Evolutionary conservation across 2,329 filamentous ascomycete species (phyloP), one percentile per base, ranked within the genome.

Genomic region (Zasmidium citrigriseum): DNA sequence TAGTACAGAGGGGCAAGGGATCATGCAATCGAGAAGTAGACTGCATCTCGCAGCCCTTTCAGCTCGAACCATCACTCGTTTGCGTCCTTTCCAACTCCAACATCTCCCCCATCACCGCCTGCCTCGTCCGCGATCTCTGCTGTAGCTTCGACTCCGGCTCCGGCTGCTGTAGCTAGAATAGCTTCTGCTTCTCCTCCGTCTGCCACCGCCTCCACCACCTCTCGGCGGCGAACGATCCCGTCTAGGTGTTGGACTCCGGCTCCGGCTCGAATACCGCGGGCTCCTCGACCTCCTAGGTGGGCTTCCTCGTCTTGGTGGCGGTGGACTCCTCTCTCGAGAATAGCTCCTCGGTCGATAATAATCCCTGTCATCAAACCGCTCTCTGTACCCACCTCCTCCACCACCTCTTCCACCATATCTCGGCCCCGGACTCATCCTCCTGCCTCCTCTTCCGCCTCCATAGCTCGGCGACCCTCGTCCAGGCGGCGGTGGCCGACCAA

Each of bases 311-410:
- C 63, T 55, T 24, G 58, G 57, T 25, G 61, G 62, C 24, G 67
- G 65, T 10, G 62, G 64, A 27, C 64, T 63, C 49, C 64, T 69
- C 57, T 72, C 75, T 55, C 77, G 70, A 22, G 61, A 57, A 49
- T 64, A 66, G 54, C 61, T 62, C 14, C 70, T 48, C 46, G 69
- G 69, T 18, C 67, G 46, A 47, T 71, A 71, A 7, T 58, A 59
- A 18, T 66, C 59, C 25, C 68, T 53, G n/a, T 69, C 68, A 48
- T 71, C 69, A 18, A 63, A 58, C 4, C 70, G 63, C 59, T 72
- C 69, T 55, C 69, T 64, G 58, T 69, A 71, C 7, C 67, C 67
- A 47, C 66, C 64, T 11, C 63, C 62, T 18, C 65, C 61, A 22
- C 67, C 67, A n/a, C 63, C 59, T n/a, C 68, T 54, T 54, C 69